Evolutionary conservation across 2,329 filamentous ascomycete species (phyloP), one percentile per base, ranked within the genome.

Genomic region (Byssothecium circinans): DNA sequence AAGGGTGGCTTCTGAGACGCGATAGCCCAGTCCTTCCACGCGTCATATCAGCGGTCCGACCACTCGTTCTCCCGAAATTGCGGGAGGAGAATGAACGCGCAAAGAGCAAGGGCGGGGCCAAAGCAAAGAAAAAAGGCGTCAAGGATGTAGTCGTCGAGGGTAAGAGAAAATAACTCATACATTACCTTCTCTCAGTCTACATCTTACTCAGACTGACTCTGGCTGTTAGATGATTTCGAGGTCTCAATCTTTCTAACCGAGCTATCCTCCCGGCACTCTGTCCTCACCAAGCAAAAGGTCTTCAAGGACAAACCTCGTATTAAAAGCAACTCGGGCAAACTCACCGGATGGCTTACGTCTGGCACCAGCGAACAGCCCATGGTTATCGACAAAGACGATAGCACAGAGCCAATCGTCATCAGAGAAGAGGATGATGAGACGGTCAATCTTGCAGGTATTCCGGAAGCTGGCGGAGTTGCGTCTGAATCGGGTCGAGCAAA

Each of bases 191-290:
- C n/a, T 23, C n/a, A 17, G n/a, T 3, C 15, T 15, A n/a, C 11
- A 25, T 40, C 37, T 40, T 27, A 57, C 44, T 49, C 49, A 53
- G 43, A 32, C 52, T 53, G 47, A 53, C 38, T 30, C 8, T n/a
- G n/a, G n/a, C n/a, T n/a, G 11, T 45, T 60, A 94, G 92, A 96
- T 71, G 92, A 96, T 58, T 99, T 96, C 66, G 91, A 97, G 67
- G 90, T 96, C 12, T 89, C 91, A 30, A 88, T 99, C 56, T 97
- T 96, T 73, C 78, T 99, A 56, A 95, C 89, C 37, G 89, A 96
- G 69, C 88, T 87, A 7, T 85, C 83, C 42, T 91, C 87, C 32
- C 84, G 91, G 12, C 94, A 97, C 75, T 88, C 90, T 27, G 77
- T 99, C 30, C 80, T 97, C 48, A 87, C 85, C 46, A 95, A 94